phyloP scores from a whole-genome alignment of 2,329 filamentous ascomycete species.

The Penicillium sclerotigenum region DNA sequence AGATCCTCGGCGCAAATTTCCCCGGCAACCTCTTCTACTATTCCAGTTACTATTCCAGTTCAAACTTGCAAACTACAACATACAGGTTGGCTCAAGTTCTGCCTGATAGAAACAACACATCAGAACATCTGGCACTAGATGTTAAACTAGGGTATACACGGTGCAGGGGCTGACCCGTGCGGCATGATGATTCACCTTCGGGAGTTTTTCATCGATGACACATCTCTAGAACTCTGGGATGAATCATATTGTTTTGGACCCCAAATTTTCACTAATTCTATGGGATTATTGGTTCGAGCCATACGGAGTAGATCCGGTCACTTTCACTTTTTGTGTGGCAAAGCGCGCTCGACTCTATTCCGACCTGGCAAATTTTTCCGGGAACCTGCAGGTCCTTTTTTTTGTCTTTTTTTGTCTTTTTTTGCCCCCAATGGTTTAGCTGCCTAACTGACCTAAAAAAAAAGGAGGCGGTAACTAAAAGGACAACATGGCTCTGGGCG shows the following conservation, averaged over 20 bases:
- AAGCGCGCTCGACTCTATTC: conserved; percentile 19
- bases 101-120: neutral
- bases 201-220: conserved; percentile 9
- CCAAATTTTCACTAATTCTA: neutral
- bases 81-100: neutral
- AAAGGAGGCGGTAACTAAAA: conserved; percentile 18
- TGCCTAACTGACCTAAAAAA: neutral
- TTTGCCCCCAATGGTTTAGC: neutral
- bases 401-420: neutral
- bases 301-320: conserved; percentile 10
- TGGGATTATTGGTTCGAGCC: conserved; percentile 11
- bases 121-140: neutral
- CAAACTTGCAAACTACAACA: neutral
- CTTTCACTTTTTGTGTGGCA: conserved; percentile 16
- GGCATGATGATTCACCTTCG: conserved; percentile 19
- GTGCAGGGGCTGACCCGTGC: conserved; percentile 17
- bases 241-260: conserved; percentile 22
- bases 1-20: neutral
- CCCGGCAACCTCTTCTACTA: neutral
- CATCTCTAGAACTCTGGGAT: conserved; percentile 12
- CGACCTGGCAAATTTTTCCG: conserved; percentile 4
- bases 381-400: conserved; percentile 9
- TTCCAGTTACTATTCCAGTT: neutral
- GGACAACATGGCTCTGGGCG: conserved; percentile 9
- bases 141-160: neutral